Evolutionary conservation across 345 rosid genomes (phyloP), one percentile per base, ranked within the genome.

Genomic region (Aethionema arabicum): DNA sequence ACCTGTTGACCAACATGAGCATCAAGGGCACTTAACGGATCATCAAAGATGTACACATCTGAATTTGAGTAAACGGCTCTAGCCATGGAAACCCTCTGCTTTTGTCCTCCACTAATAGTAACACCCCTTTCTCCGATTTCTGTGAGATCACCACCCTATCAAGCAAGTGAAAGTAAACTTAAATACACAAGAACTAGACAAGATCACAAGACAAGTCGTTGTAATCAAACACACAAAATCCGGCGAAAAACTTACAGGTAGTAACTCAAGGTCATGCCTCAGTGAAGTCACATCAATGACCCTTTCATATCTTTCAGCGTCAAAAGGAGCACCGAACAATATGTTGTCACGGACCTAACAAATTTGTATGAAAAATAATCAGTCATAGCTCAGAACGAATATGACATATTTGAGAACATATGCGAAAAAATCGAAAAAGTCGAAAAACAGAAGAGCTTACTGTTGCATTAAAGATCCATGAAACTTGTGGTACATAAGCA

Each of bases 1-100:
- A 93, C 99, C 96, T 90, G 99, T 45, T 95, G 95, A 67, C 80
- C 97, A 58, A 93, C 99, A 67, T 83, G 95, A 29, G 90, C 90
- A 72, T 86, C 91, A 53, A 90, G 88, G 9, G 95, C 86, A 49
- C 90, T 84, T 41, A 86, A 84, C 39, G 91, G 89, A 66, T 86
- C 95, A 72, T 90, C 96, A 30, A 86, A 75, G 70, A 90, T 67
- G 72, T 73, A 86, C 54, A 90, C 78, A 66, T 89, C 91, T 47
- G 91, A 78, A 57, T 78, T 63, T 21, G 82, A 81, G 46, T 82
- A 90, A 8, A 78, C 83, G 41, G 96, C 95, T 52, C 97, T 77
- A 14, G 97, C 95, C 57, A 85, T 77, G 52, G 88, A 92, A 75
- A 90, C 74, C 65, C 88, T 77, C 67, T 87, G 97, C 82, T 87